phyloP scores from a whole-genome alignment of 495 filamentous ascomycete species.

The Filosporella fistucella region DNA sequence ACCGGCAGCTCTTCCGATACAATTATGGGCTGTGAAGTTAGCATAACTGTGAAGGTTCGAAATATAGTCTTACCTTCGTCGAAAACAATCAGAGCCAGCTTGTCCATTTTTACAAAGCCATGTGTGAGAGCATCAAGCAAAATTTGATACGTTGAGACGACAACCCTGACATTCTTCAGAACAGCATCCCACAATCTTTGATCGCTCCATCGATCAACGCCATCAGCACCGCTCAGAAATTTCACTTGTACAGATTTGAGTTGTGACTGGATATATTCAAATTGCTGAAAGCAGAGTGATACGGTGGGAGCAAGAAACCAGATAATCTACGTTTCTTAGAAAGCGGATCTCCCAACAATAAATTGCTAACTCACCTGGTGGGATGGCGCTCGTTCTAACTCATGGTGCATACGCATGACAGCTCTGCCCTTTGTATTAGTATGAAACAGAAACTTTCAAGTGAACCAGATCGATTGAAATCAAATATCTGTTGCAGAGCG shows the following conservation, averaged over 20 bases:
- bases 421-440: conserved; percentile 47
- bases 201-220: conserved; percentile 64
- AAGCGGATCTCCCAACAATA: neutral
- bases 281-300: neutral
- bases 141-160: conserved; percentile 63
- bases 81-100: conserved; percentile 71
- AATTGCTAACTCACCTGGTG: conserved; percentile 49
- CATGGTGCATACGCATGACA: conserved; percentile 66
- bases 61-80: conserved; percentile 68
- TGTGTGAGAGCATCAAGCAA: conserved; percentile 74
- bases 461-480: too few species aligned
- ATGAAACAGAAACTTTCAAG: too few species aligned
- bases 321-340: conserved; percentile 9
- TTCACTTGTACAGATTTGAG: neutral
- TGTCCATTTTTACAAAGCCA: conserved; percentile 66
- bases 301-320: conserved; percentile 4
- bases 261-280: neutral
- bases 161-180: conserved; percentile 61
- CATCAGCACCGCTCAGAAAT: neutral
- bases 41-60: neutral
- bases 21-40: conserved; percentile 60
- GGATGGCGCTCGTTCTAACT: conserved; percentile 59
- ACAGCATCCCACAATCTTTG: conserved; percentile 68
- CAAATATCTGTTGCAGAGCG: too few species aligned
- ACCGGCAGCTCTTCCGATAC: conserved; percentile 56